These are phyloP conservation scores for Gymnopilus junonius DNA, from an alignment of 768 basidiomycete species.

Conservation along the genomic window DNA sequence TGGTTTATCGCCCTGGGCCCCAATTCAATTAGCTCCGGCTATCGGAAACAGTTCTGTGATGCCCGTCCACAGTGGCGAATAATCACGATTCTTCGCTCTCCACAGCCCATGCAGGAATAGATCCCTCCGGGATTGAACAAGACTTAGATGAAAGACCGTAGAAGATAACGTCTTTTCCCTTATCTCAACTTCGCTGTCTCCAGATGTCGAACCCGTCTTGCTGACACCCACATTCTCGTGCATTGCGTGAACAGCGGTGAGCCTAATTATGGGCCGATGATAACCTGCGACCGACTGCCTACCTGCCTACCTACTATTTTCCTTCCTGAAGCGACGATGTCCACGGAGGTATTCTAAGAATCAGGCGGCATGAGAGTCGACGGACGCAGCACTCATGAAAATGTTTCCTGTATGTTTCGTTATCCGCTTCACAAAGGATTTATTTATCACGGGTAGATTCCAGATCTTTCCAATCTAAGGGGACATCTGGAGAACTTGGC, in stretches of 20 bases:
- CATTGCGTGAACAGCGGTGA: background rate
- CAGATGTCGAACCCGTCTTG: background rate
- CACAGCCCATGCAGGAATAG: conserved; percentile 3
- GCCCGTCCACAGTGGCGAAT: background rate
- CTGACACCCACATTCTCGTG: background rate
- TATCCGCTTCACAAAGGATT: background rate
- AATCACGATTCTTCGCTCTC: background rate
- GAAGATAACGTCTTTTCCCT: background rate
- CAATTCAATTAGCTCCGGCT: background rate
- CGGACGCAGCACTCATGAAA: background rate
- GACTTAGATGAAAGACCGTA: background rate
- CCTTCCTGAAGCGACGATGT: background rate
- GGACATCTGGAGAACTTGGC: background rate
- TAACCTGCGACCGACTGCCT: too few species aligned
- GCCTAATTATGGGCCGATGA: background rate
- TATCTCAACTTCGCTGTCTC: conserved; percentile 4
- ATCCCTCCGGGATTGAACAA: background rate
- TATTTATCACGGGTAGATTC: background rate
- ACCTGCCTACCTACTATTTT: too few species aligned
- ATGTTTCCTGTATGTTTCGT: background rate
- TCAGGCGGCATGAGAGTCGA: background rate
- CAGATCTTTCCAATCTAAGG: background rate
- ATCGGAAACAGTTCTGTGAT: background rate
- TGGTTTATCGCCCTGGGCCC: background rate
- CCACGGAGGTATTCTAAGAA: background rate